Evolutionary conservation across 768 basidiomycete species (phyloP).

Genomic region (Pulveroboletus frians): DNA sequence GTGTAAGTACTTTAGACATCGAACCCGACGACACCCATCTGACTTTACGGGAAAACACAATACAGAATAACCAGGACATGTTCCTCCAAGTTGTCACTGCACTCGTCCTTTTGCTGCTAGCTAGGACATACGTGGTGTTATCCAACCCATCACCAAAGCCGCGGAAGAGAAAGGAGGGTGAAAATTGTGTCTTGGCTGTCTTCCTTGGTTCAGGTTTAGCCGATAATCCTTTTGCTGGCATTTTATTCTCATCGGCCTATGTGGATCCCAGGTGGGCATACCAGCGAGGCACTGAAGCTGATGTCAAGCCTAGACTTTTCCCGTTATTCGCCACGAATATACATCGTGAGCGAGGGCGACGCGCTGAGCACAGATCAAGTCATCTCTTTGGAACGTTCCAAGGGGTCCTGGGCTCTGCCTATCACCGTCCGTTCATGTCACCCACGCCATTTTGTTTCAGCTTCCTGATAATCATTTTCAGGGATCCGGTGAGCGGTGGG

Average conservation of each 20-base stretch:
- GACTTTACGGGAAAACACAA: not conserved
- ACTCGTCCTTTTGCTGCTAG: conserved; percentile 13
- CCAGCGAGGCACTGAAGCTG: conserved; percentile 76
- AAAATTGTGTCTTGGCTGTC: conserved; percentile 58
- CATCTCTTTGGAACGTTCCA: conserved; percentile 49
- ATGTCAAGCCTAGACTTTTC: conserved; percentile 66
- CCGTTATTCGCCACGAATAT: conserved; percentile 72
- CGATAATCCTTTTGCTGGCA: not conserved
- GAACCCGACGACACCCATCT: not conserved
- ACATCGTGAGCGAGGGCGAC: conserved; percentile 82
- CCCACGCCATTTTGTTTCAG: not conserved
- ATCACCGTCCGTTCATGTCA: conserved; percentile 13
- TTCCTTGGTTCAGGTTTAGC: conserved; percentile 88
- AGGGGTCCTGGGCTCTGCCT: not conserved
- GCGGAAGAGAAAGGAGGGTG: conserved; percentile 9
- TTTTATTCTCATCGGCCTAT: conserved; percentile 7
- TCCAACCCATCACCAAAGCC: conserved; percentile 8
- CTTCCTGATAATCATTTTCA: conserved; percentile 10
- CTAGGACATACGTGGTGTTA: conserved; percentile 18
- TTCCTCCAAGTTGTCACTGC: conserved; percentile 3
- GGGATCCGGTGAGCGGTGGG: not conserved
- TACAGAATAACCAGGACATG: conserved; percentile 9
- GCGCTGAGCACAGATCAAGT: conserved; percentile 71
- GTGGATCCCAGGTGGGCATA: conserved; percentile 76
- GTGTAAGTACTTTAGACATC: not conserved